Percentiles rank a stretch among this genome's conserved stretches.
phyloP scores from a whole-genome alignment of 345 rosid species.

The Ceriops decandra region DNA sequence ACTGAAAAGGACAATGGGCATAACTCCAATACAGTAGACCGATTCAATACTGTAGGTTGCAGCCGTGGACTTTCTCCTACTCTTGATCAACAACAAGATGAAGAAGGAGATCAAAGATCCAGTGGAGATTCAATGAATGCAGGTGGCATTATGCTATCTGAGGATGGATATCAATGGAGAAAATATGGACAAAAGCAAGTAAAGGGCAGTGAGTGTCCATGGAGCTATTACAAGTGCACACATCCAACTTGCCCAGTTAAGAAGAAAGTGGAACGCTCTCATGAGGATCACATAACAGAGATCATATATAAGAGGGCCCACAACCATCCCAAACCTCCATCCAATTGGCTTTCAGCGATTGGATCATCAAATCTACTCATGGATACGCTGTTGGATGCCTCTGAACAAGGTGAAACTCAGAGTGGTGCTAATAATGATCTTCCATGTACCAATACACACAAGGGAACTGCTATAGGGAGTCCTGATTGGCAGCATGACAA shows the following conservation, averaged over 20 bases:
- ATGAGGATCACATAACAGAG: slow-evolving; percentile 92
- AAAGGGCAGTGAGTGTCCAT: slow-evolving; percentile 91
- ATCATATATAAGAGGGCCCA: slow-evolving; percentile 93
- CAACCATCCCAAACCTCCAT: slow-evolving; percentile 72
- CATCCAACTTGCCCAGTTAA: slow-evolving; percentile 76
- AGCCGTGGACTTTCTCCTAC: slow-evolving; percentile 49
- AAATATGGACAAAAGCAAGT: slow-evolving; percentile 97
- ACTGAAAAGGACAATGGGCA: slow-evolving; percentile 38
- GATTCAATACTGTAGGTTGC: slow-evolving; percentile 37
- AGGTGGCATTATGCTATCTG: slow-evolving; percentile 42
- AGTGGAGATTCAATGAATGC: slow-evolving; percentile 25
- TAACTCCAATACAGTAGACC: slow-evolving; percentile 30
- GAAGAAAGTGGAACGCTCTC: slow-evolving; percentile 95
- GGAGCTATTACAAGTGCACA: slow-evolving; percentile 97
- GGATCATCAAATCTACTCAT: slow-evolving; percentile 43
- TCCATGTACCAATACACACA: slow-evolving; percentile 44
- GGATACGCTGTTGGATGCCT: slow-evolving; percentile 50
- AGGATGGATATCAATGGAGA: slow-evolving; percentile 94
- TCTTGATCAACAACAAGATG: slow-evolving; percentile 60
- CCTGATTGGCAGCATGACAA: slow-evolving; percentile 56
- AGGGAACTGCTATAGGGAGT: slow-evolving; percentile 31
- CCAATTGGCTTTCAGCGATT: slow-evolving; percentile 55
- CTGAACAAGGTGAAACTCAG: slow-evolving; percentile 48
- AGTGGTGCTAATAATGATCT: slow-evolving; percentile 45
- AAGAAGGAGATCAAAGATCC: slow-evolving; percentile 66